Base-by-base conservation (phyloP, 23 red algal species). In the Cyanidiococcus yangmingshanensis region DNA sequence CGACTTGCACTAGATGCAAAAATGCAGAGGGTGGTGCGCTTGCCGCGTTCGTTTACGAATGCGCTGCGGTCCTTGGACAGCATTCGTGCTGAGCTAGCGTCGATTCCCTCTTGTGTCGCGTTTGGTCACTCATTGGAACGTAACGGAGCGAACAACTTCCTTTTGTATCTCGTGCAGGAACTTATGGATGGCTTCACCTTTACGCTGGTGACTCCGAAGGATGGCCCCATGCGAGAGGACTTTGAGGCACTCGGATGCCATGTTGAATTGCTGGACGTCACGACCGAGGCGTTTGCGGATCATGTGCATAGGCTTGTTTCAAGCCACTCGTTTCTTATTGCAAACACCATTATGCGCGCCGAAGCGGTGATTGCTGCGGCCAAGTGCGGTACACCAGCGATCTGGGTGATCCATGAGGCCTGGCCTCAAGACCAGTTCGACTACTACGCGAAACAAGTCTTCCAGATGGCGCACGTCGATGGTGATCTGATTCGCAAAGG, bases 331-430 rank as follows among this genome's bases (percentile, higher is more conserved):
- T 96, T 85, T 63, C 75, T 82, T 0, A 82, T 96, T 37, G 92
- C 92, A 12, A 96, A 96, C 78, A 96, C 92, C 17, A 96, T 96
- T 80, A 96, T 96, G 92, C 83, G 84, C 40, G 86, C 92, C 1
- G 84, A 87, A 79, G 92, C 89, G 29, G 82, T 96, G 57, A 87
- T 88, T 40, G 92, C 83, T 1, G 80, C 79, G 3, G 38, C 75
- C 0, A 79, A 90, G 40, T 51, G 87, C 27, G 41, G 57, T 27
- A 38, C 87, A 16, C 87, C 84, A 1, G 82, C 84, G 34, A 51
- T 96, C 50, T 90, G 87, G 83, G 92, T 96, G 25, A 96, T 96
- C 80, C 92, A 96, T 75, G 92, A 96, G 58, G 92, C 92, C 21
- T 96, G 92, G 92, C 92, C 87, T 2, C 79, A 87, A 58, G 82